Base-by-base conservation (phyloP, 2,329 filamentous ascomycete genomes). In the Parastagonospora avenae region DNA sequence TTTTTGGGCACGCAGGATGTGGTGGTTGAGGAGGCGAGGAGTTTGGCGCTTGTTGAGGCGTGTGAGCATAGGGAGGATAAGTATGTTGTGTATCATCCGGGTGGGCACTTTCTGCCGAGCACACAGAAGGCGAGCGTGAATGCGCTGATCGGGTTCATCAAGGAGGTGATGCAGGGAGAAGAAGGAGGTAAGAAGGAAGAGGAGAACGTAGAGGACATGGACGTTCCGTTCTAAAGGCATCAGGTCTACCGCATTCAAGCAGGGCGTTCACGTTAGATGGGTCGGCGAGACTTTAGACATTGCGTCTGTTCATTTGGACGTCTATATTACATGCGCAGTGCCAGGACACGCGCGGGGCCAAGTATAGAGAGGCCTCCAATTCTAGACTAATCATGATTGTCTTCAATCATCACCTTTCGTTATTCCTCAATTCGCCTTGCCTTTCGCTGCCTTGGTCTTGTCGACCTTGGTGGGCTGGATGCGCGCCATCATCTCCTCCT, bases 401-500 rank as follows among this genome's bases (percentile, higher is more conserved):
- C 48, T 52, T 53, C 30, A 41, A 10, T 27, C 46, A 24, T 55
- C 42, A 35, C 52, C 54, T 37, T 42, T 19, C 50, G 44, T 14
- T 33, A 19, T 38, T 46, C 28, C 44, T 60, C 46, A 66, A 61
- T 67, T 69, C 43, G 61, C 66, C 54, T 75, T 71, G 27, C 64
- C 72, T 59, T 76, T 76, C 28, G 40, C 59, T 1, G 60, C 63
- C 69, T 71, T 75, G 48, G 62, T 67, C 66, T 76, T 76, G 48
- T 76, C 74, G n/a, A 71, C 68, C 59, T 74, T 77, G 27, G 64
- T 80, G 5, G 91, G 91, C 75, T 94, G 88, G 67, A 99, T 97
- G 52, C 92, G 85, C 35, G 94, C 94, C 94, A 99, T 99, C 94
- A 99, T 99, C 82, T 99, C 94, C 78, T 99, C 94, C 82, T 97